Percentiles rank a stretch among this genome's conserved stretches.
These are phyloP conservation scores for Myriosclerotinia scirpicola DNA, from an alignment of 2,329 filamentous ascomycete genomes.

Conservation along the genomic window DNA sequence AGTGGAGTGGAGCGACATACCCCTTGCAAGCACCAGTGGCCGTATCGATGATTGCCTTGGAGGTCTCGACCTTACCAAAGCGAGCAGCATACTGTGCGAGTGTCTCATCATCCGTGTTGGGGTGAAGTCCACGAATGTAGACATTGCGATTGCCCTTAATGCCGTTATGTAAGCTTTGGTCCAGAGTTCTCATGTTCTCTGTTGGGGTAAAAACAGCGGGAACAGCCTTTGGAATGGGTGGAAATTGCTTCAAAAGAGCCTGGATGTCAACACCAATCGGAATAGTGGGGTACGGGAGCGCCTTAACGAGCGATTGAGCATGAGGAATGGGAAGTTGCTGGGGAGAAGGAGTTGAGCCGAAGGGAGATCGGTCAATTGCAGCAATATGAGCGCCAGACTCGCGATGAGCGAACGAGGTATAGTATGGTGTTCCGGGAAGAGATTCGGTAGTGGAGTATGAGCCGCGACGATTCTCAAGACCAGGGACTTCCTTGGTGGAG, in stretches of 20 bases:
- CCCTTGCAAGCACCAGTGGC: conserved; percentile 94
- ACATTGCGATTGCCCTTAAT: conserved; percentile 93
- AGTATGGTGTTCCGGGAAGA: conserved; percentile 64
- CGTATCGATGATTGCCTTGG: conserved; percentile 97
- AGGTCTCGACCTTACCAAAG: conserved; percentile 92
- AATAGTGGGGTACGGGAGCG: conserved; percentile 39
- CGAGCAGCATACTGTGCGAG: conserved; percentile 78
- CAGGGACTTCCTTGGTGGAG: conserved; percentile 51
- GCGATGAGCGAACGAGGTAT: conserved; percentile 57
- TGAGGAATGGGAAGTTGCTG: conserved; percentile 53
- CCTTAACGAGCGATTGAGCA: conserved; percentile 40
- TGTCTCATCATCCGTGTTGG: conserved; percentile 91
- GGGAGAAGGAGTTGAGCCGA: conserved; percentile 67
- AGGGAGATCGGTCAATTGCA: conserved; percentile 58
- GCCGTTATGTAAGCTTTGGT: conserved; percentile 91
- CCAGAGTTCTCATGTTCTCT: conserved; percentile 83
- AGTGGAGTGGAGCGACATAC: conserved; percentile 50
- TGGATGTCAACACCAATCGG: conserved; percentile 51
- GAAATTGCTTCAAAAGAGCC: conserved; percentile 70
- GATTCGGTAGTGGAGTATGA: conserved; percentile 70
- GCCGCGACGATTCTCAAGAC: conserved; percentile 63
- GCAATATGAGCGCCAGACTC: conserved; percentile 61
- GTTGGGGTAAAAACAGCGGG: conserved; percentile 84
- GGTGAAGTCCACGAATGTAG: conserved; percentile 94
- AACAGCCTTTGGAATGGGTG: conserved; percentile 81